phyloP scores from a whole-genome alignment of 306 rosid genomes.

The peach (Prunus persica) region Prunus_persica_NCBIv2 NC_034009.1:43609001-43609500 shows the following conservation, averaged over 20 bases:
- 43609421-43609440: neutral
- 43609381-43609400: too few species aligned
- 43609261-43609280: neutral
- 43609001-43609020: too few species aligned
- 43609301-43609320: neutral
- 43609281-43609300: neutral
- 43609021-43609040: neutral
- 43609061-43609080: too few species aligned
- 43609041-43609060: neutral
- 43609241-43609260: too few species aligned
- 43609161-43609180: conserved; percentile 8
- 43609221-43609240: neutral
- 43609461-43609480: neutral
- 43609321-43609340: neutral
- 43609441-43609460: neutral
- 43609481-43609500: neutral
- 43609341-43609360: conserved; percentile 9
- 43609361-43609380: too few species aligned
- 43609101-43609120: neutral
- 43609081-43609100: too few species aligned
- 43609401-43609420: neutral
- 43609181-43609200: conserved; percentile 4
- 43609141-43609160: neutral
- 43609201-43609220: neutral
- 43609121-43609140: neutral